Evolutionary conservation across 176 grass and related monocot species (phyloP).

Genomic region (Cenchrus purpureus): DNA sequence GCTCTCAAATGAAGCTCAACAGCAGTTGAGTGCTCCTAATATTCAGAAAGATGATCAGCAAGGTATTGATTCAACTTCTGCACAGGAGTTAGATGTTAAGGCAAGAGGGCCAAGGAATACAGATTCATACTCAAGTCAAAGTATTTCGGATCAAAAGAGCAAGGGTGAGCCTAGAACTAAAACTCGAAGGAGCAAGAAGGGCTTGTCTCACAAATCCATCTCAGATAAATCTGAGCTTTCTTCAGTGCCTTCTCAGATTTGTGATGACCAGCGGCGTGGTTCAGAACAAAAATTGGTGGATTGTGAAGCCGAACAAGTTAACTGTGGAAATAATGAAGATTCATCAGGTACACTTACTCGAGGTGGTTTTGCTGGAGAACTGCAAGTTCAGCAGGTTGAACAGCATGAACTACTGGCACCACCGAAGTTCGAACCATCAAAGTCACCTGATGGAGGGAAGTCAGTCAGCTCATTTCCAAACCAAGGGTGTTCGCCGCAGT

Average conservation of each 20-base stretch:
- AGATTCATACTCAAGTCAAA: conserved; percentile 45
- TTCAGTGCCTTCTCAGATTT: conserved; percentile 45
- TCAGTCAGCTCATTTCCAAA: conserved; percentile 50
- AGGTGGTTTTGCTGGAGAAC: conserved; percentile 39
- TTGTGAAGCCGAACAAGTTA: conserved; percentile 18
- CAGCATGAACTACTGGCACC: conserved; percentile 29
- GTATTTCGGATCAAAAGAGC: conserved; percentile 49
- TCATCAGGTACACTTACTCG: conserved; percentile 49
- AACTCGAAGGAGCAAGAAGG: conserved; percentile 52
- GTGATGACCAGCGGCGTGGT: conserved; percentile 40
- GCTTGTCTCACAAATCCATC: conserved; percentile 47
- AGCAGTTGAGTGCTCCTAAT: conserved; percentile 37
- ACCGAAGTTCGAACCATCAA: conserved; percentile 53
- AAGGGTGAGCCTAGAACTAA: conserved; percentile 53
- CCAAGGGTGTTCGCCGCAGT: conserved; percentile 52
- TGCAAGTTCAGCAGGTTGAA: conserved; percentile 45
- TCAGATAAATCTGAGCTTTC: conserved; percentile 59
- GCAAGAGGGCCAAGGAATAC: conserved; percentile 36
- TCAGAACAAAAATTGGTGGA: conserved; percentile 22
- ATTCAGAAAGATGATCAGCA: conserved; percentile 36
- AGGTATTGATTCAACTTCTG: conserved; percentile 37
- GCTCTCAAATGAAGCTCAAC: conserved; percentile 35
- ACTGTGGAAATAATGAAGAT: conserved; percentile 44
- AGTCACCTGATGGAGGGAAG: conserved; percentile 56
- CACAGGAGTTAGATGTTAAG: conserved; percentile 31